These are phyloP conservation scores for Emmonsiellopsis sp. DNA, from an alignment of 2,329 filamentous ascomycete species.

Conservation along the genomic window DNA sequence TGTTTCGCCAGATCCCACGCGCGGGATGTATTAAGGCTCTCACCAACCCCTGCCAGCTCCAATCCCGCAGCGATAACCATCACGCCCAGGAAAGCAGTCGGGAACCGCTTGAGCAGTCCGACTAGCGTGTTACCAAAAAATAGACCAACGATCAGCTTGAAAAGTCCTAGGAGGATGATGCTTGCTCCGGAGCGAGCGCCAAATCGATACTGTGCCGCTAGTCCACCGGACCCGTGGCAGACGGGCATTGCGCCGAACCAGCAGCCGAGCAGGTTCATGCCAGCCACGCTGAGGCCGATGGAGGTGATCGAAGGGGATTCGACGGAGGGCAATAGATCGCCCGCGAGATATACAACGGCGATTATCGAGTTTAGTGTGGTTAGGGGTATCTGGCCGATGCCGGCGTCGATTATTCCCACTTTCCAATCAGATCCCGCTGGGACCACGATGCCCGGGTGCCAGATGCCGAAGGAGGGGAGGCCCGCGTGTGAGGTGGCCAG, in stretches of 20 bases:
- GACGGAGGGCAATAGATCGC: constrained; percentile 63
- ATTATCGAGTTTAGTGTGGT: constrained; percentile 90
- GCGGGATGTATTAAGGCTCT: constrained; percentile 67
- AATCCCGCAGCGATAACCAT: constrained; percentile 86
- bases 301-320: constrained; percentile 62
- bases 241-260: constrained; percentile 95
- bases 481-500: constrained; percentile 14
- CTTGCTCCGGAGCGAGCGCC: constrained; percentile 81
- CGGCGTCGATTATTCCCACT: constrained; percentile 53
- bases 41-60: constrained; percentile 76
- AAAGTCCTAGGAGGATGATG: constrained; percentile 64
- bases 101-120: constrained; percentile 60
- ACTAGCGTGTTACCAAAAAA: constrained; percentile 67
- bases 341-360: constrained; percentile 69
- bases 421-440: constrained; percentile 41
- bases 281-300: constrained; percentile 69
- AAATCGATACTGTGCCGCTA: constrained; percentile 86
- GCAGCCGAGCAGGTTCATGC: constrained; percentile 75
- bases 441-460: constrained; percentile 47
- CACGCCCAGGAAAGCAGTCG: constrained; percentile 66
- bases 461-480: constrained; percentile 49
- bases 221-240: constrained; percentile 83
- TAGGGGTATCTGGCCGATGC: constrained; percentile 77
- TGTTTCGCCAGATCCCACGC: constrained; percentile 48
- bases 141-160: constrained; percentile 69